Percentiles rank a stretch among this genome's conserved stretches.
These are phyloP conservation scores for Metschnikowia dekortorum DNA, from an alignment of 805 yeast genomes.

Conservation along the genomic window DNA sequence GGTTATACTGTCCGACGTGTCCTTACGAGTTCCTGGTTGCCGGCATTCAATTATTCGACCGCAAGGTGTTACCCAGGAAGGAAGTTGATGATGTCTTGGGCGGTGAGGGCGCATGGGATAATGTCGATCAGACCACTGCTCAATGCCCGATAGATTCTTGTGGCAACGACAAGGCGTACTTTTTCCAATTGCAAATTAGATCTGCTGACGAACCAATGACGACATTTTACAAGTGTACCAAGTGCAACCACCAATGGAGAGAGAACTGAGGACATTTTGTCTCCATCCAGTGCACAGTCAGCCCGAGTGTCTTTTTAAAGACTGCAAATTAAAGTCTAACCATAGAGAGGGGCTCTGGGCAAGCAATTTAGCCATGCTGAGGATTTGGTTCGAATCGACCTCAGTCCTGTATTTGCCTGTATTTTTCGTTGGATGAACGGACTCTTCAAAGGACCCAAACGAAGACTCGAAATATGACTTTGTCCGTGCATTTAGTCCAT, in stretches of 20 bases:
- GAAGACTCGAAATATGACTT: constrained; percentile 10
- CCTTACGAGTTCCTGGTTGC: constrained; percentile 90
- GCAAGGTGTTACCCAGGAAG: constrained; percentile 78
- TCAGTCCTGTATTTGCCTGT: not conserved
- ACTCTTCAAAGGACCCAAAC: constrained; percentile 14
- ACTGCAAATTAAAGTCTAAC: not conserved
- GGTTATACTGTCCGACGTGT: constrained; percentile 87
- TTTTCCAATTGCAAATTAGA: constrained; percentile 93
- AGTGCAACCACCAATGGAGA: constrained; percentile 94
- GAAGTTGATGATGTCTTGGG: constrained; percentile 96
- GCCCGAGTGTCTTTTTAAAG: not conserved
- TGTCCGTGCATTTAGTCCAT: not conserved
- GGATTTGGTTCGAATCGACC: not conserved
- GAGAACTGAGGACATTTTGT: constrained; percentile 54
- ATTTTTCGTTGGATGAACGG: not conserved
- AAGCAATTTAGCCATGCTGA: not conserved
- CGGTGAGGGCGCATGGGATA: constrained; percentile 97
- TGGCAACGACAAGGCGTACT: constrained; percentile 88
- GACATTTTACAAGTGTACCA: constrained; percentile 91
- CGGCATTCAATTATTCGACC: constrained; percentile 79
- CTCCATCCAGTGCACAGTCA: not conserved
- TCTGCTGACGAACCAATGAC: constrained; percentile 99
- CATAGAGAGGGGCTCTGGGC: not conserved
- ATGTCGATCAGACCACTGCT: constrained; percentile 91
- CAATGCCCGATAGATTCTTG: constrained; percentile 89